Base-by-base conservation (phyloP, 495 filamentous ascomycete genomes). In the Penicillium chermesinum region DNA sequence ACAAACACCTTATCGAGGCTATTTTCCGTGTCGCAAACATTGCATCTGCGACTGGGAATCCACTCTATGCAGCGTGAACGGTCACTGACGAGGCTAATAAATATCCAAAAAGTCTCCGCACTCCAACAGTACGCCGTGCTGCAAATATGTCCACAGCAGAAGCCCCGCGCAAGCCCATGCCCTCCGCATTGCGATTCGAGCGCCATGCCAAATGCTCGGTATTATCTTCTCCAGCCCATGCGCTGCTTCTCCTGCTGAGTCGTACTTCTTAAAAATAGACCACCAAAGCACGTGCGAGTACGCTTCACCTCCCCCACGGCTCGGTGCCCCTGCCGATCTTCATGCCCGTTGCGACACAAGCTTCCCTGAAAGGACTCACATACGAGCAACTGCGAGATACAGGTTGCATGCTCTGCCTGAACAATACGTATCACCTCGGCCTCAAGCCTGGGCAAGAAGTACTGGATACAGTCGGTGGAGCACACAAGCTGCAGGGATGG, bases 271-370 rank as follows among this genome's bases (percentile, higher is more conserved):
- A 16, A 21, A 1, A 27, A 21, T 63, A 98, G 93, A 91, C 87
- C 36, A 97, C 93, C 2, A 90, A 91, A 78, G 93, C 93, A 10
- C 85, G 93, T 52, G 93, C 93, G n/a, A 88, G 91, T 45, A 82
- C 83, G 45, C 79, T 99, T 38, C 82, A 83, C 10, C 83, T 99
- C 1, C 93, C 93, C 30, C 94, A 97, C 80, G 93, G 93, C 56
- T 76, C 85, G 0, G 90, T 97, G 12, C 78, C 86, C 42, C 78
- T 96, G 9, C 93, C 93, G 2, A 82, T 96, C 17, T 99, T 97
- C 67, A 97, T 97, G 90, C 93, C 93, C 14, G 93, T 97, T 21
- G 93, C 94, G 14, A 97, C 93, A n/a, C 93, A 99, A 67, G 93
- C 87, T 0, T 91, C 91, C 0, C 72, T 99, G 22, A 99, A 99